Base-by-base conservation (phyloP, 345 rosid species). In the Raphanus raphanistrum region DNA sequence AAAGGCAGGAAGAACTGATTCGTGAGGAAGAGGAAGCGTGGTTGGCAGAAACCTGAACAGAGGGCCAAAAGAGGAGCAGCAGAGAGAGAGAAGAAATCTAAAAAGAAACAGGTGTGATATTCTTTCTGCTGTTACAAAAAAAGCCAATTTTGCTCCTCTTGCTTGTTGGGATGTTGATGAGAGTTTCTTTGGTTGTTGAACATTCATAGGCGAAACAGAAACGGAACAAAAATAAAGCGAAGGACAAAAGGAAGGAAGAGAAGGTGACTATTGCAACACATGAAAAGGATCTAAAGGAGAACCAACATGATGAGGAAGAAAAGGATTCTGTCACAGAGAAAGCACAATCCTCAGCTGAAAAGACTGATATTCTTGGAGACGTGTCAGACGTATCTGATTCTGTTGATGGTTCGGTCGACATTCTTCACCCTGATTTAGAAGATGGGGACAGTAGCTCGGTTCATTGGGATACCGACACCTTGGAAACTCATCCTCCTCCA, bases 21-120 rank as follows among this genome's bases (percentile, higher is more conserved):
- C 99, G 98, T 67, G 98, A 92, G 85, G 98, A 94, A 88, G 99
- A 94, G 84, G 98, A 85, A 77, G 93, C 90, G 9, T 87, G 97
- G 88, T 79, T 89, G 74, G 97, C 94, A 74, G 97, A 85, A 85
- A 88, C 80, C 80, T 15, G 94, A 92, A 84, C 99, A 88, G 82
- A 95, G 88, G 85, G 88, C 96, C 68, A 95, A 84, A 81, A 92
- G 91, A 67, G 93, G 88, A 45, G 83, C 83, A 72, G 74, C 76
- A 48, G 55, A 48, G n/a, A 90, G 88, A 84, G 98, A 92, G 83
- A 95, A 92, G 88, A 95, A 91, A 80, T 84, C 89, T 35, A 95
- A 92, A 89, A 95, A 95, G 81, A 95, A 92, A 75, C 96, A 87
- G 97, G 99, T 88, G 27, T 69, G 74, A 11, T 69, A 61, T 50